Evolutionary conservation across 2,329 filamentous ascomycete species (phyloP).

Genomic region (Didymella pomorum): DNA sequence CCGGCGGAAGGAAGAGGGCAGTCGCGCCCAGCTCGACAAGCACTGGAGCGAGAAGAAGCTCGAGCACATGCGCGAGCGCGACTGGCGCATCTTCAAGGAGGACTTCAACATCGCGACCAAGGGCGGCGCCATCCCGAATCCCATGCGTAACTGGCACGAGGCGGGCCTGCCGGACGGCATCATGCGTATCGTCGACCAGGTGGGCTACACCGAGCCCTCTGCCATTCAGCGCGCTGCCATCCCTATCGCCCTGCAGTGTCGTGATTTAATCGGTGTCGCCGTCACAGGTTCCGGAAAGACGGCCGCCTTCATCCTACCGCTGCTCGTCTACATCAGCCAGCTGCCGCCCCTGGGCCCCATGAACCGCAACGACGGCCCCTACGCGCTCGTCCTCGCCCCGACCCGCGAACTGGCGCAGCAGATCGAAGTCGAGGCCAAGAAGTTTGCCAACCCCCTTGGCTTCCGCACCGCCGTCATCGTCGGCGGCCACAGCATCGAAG

Average conservation of each 20-base stretch:
- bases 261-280: constrained; percentile 97
- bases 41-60: constrained; percentile 96
- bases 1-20: constrained; percentile 74
- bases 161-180: constrained; percentile 79
- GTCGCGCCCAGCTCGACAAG: constrained; percentile 80
- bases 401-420: constrained; percentile 98
- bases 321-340: constrained; percentile 93
- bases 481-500: constrained; percentile 94
- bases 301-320: constrained; percentile 88
- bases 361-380: constrained; percentile 93
- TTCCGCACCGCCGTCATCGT: constrained; percentile 97
- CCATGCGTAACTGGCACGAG: constrained; percentile 94
- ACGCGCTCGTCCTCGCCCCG: constrained; percentile 94
- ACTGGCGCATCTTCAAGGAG: constrained; percentile 99
- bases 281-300: constrained; percentile 99
- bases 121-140: constrained; percentile 89
- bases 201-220: constrained; percentile 91
- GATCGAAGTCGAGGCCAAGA: constrained; percentile 91
- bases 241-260: constrained; percentile 88
- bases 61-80: constrained; percentile 92
- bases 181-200: constrained; percentile 80
- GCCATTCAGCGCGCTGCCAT: constrained; percentile 94
- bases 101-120: constrained; percentile 97
- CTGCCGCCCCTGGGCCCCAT: constrained; percentile 83
- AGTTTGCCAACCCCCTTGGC: constrained; percentile 88